Conservation (phyloP, 257 asterid genomes). For the Nicotiana noctiflora region DNA sequence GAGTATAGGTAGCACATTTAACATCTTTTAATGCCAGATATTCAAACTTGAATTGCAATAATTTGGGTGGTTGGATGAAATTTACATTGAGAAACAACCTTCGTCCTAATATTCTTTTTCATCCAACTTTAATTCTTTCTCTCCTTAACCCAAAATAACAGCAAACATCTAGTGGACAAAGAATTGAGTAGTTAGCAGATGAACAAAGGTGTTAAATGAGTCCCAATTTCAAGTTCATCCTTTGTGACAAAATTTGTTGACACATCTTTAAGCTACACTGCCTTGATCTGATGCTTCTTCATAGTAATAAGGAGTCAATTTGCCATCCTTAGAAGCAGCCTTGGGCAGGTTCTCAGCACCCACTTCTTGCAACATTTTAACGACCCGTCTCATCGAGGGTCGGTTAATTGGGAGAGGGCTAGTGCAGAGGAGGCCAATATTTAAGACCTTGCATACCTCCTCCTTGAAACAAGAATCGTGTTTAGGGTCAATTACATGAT, state of each 20-base stretch:
- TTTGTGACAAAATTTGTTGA: background rate
- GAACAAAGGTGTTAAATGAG: constrained; percentile 6
- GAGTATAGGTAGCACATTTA: constrained; percentile 15
- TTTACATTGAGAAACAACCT: constrained; percentile 32
- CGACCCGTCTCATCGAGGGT: constrained; percentile 91
- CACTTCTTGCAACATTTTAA: constrained; percentile 74
- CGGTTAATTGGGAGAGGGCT: constrained; percentile 91
- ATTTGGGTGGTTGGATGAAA: constrained; percentile 25
- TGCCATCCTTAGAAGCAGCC: constrained; percentile 51
- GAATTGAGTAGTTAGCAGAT: constrained; percentile 8
- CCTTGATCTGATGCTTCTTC: constrained; percentile 76
- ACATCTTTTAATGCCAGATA: constrained; percentile 14
- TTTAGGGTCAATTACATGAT: constrained; percentile 68
- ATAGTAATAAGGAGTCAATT: constrained; percentile 73
- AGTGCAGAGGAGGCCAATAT: constrained; percentile 88
- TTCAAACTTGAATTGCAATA: constrained; percentile 21
- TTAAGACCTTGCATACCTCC: constrained; percentile 67
- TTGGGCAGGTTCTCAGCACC: constrained; percentile 37
- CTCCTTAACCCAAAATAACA: constrained; percentile 4
- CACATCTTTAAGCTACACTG: constrained; percentile 36
- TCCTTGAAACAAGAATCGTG: constrained; percentile 83
- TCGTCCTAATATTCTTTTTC: constrained; percentile 1
- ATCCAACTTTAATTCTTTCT: background rate
- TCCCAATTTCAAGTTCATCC: background rate
- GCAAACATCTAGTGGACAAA: constrained; percentile 5